A percentile compares a stretch with the other conserved stretches of the same genome.
These are phyloP conservation scores for Dianthus caryophyllus DNA, from an alignment of 148 eudicot species.

Conservation along the genomic window DNA sequence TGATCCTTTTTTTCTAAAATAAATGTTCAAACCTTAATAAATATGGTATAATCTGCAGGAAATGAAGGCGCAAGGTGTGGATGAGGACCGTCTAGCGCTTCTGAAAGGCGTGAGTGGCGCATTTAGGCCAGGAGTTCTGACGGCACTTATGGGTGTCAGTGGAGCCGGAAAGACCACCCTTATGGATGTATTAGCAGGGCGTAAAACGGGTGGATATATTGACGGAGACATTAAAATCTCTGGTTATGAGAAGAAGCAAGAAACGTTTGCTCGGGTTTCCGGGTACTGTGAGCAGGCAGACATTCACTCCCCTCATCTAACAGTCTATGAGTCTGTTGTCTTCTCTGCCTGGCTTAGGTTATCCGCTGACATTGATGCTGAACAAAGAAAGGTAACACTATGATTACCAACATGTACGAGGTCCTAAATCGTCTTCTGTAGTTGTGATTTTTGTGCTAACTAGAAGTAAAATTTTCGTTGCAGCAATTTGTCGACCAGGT, in stretches of 20 bases:
- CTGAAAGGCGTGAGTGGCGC: conserved; percentile 66
- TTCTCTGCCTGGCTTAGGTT: conserved; percentile 47
- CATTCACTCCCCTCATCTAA: conserved; percentile 49
- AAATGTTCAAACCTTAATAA: neutral
- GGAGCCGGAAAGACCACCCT: conserved; percentile 78
- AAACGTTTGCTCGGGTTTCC: conserved; percentile 62
- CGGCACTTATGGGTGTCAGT: conserved; percentile 53
- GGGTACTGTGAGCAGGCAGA: conserved; percentile 55
- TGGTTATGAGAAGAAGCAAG: conserved; percentile 65
- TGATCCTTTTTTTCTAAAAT: neutral
- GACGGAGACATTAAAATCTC: conserved; percentile 58
- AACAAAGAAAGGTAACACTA: conserved; percentile 29
- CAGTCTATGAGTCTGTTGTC: conserved; percentile 36
- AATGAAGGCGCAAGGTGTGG: conserved; percentile 54
- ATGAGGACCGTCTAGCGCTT: conserved; percentile 40
- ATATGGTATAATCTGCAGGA: conserved; percentile 27
- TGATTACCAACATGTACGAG: too few relatives aligned
- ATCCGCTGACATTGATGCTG: conserved; percentile 36
- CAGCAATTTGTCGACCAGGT: conserved; percentile 73
- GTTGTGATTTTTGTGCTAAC: neutral
- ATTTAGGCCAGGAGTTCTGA: conserved; percentile 54
- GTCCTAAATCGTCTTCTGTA: neutral
- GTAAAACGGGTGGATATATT: conserved; percentile 68
- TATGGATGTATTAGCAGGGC: conserved; percentile 79
- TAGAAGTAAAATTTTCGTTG: neutral